A percentile compares a stretch with the other conserved stretches of the same genome.
These are phyloP conservation scores for Penicillium argentinense DNA, from an alignment of 495 filamentous ascomycete genomes.

Conservation along the genomic window DNA sequence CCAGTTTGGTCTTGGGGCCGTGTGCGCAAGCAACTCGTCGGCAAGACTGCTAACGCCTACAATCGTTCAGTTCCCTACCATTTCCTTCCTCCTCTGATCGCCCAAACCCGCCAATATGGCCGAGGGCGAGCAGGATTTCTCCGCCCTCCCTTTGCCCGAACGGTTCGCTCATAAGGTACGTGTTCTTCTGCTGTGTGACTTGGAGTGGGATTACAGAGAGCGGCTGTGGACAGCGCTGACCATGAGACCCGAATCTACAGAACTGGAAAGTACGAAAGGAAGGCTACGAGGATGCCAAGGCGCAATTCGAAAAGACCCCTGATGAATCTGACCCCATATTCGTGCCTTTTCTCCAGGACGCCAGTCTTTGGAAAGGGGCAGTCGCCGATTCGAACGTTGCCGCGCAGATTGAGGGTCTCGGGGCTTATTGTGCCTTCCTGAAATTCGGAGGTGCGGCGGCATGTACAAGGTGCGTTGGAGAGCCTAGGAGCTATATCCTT, in stretches of 20 bases:
- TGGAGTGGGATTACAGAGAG: background rate
- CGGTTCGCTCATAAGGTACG: slow-evolving; percentile 85
- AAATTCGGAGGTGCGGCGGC: slow-evolving; percentile 80
- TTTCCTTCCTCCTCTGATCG: slow-evolving; percentile 2
- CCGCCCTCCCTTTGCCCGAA: slow-evolving; percentile 74
- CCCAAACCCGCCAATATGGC: slow-evolving; percentile 37
- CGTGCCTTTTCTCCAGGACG: slow-evolving; percentile 79
- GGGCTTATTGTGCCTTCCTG: slow-evolving; percentile 82
- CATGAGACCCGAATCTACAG: slow-evolving; percentile 37
- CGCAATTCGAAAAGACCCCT: slow-evolving; percentile 79
- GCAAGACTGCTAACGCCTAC: background rate
- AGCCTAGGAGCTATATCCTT: background rate
- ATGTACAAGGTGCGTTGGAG: slow-evolving; percentile 61
- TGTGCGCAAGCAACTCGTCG: background rate
- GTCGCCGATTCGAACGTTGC: slow-evolving; percentile 96
- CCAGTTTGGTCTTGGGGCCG: too few species aligned
- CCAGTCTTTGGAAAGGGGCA: slow-evolving; percentile 85
- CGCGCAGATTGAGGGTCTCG: slow-evolving; percentile 90
- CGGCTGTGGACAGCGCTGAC: slow-evolving; percentile 17
- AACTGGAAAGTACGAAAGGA: slow-evolving; percentile 97
- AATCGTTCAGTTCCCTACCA: background rate
- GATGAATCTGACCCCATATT: slow-evolving; percentile 88
- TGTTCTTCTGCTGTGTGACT: slow-evolving; percentile 1
- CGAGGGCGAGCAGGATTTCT: slow-evolving; percentile 77
- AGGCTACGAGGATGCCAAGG: slow-evolving; percentile 90